Evolutionary conservation across 768 basidiomycete species (phyloP), one percentile per base, ranked within the genome.

Genomic region (Dentipellis fragilis): DNA sequence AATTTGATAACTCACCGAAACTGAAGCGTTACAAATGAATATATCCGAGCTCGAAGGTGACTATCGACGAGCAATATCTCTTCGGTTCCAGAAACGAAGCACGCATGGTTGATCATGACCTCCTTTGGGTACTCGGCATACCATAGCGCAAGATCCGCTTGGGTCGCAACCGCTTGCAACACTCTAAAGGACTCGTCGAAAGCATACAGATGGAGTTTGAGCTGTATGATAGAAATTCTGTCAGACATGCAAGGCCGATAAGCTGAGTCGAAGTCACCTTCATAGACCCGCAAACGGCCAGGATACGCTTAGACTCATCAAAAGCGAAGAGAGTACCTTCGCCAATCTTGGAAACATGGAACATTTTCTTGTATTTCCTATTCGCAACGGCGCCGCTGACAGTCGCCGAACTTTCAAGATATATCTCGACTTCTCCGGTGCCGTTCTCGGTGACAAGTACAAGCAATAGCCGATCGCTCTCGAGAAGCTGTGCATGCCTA

Each of bases 41-140:
- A 82, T 16, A 83, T 69, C n/a, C 81, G 67, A 2, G 71, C 77
- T 16, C 71, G 71, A 0, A 67, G 67, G 2, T 56, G 59, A 0
- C 71, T 69, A 56, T 84, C 81, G 4, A 81, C 67, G 0, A 84
- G 62, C 0, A 79, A 59, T 3, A 84, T 51, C 54, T 84, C 83
- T 58, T 84, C 81, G 36, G 63, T 73, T 6, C 79, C 78, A 49
- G 66, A 65, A 1, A 80, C 69, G 56, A 83, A 81, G 42, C 73
- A 71, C 1, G 73, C 68, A 16, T 69, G 67, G 1, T 49, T 14
- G 81, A 69, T 6, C 51, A 39, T 1, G 58, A n/a, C 6, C 57
- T 61, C 0, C 62, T 54, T 4, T 62, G 50, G 58, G 29, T 29
- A 29, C 29, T 29, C 29, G 29, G 29, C 29, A 6, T 79, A 80